Conservation (phyloP, 306 rosid species). For the Cucurbita ficifolia region DNA sequence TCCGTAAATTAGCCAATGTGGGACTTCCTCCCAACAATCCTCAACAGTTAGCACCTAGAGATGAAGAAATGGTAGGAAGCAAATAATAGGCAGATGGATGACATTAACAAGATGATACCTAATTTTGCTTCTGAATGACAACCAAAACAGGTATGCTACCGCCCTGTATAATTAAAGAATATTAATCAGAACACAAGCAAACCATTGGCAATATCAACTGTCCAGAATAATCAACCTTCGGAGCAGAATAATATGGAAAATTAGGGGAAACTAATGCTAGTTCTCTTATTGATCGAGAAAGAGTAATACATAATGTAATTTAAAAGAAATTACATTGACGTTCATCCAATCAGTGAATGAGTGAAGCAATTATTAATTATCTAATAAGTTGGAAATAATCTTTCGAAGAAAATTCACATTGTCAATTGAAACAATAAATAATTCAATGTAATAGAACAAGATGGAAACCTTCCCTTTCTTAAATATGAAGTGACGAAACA, state of each 20-base stretch:
- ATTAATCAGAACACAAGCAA: neutral
- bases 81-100: neutral
- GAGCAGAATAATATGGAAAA: neutral
- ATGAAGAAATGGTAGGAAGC: neutral
- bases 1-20: too few species aligned
- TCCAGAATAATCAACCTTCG: neutral
- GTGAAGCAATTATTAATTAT: neutral
- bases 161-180: neutral
- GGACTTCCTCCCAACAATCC: too few species aligned
- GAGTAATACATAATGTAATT: neutral
- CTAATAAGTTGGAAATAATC: neutral
- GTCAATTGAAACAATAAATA: neutral
- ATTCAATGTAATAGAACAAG: neutral
- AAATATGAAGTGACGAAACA: slow-evolving; percentile 50
- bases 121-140: neutral
- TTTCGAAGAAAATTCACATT: neutral
- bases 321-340: neutral
- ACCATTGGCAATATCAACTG: neutral
- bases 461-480: slow-evolving; percentile 1
- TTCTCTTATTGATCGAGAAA: slow-evolving; percentile 2
- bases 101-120: neutral
- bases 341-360: neutral
- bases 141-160: neutral
- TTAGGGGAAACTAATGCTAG: neutral
- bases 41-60: neutral